Conservation (phyloP, 2,329 filamentous ascomycete species). For the Corinectria fuckeliana region DNA sequence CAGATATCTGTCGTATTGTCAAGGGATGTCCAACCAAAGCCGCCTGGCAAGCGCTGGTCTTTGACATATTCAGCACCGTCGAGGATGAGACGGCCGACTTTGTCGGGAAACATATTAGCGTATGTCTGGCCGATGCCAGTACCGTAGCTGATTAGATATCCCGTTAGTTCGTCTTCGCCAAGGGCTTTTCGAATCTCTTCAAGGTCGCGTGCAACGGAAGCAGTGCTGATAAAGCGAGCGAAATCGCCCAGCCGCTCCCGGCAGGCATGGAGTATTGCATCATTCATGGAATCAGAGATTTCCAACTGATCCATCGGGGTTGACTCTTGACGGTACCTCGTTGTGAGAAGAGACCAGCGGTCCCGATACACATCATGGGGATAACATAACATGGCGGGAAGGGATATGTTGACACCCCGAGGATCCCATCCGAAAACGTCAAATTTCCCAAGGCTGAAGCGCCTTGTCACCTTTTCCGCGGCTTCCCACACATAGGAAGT, state of each 20-base stretch:
- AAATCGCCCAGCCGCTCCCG: constrained; percentile 52
- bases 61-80: constrained; percentile 56
- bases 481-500: constrained; percentile 49
- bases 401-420: constrained; percentile 56
- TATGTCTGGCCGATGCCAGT: constrained; percentile 60
- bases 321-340: constrained; percentile 48
- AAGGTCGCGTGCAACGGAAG: constrained; percentile 55
- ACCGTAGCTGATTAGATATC: constrained; percentile 59
- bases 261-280: constrained; percentile 53
- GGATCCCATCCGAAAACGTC: constrained; percentile 61
- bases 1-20: constrained; percentile 57
- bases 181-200: constrained; percentile 56
- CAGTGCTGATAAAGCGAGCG: constrained; percentile 53
- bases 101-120: constrained; percentile 56
- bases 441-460: constrained; percentile 50
- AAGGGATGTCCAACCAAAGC: constrained; percentile 55
- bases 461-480: constrained; percentile 46
- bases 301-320: constrained; percentile 47
- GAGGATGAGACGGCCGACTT: constrained; percentile 55
- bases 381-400: constrained; percentile 54
- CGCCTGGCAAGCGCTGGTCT: constrained; percentile 53
- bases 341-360: constrained; percentile 51
- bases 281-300: constrained; percentile 52
- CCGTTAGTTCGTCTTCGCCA: constrained; percentile 54
- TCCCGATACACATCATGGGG: constrained; percentile 53